Conservation (phyloP, 192 early-diverging fungal species). For the Backusella mclennaniae region DNA sequence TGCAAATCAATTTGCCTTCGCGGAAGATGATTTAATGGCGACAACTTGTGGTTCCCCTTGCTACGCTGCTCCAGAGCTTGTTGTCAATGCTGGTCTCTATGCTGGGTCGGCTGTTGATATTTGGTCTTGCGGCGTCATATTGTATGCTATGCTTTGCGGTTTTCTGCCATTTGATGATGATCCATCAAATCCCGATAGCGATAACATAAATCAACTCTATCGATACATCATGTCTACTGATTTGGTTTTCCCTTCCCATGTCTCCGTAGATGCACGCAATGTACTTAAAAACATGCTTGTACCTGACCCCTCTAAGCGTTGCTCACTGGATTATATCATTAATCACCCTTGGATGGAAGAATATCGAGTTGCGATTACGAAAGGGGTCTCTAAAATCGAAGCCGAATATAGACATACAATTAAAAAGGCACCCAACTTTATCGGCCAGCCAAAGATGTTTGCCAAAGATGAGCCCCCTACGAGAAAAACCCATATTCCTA, state of each 20-base stretch:
- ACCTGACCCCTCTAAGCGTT: constrained; percentile 67
- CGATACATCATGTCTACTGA: constrained; percentile 63
- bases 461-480: not conserved
- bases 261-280: constrained; percentile 60
- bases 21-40: constrained; percentile 61
- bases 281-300: constrained; percentile 73
- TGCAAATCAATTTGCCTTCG: constrained; percentile 66
- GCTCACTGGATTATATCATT: constrained; percentile 56
- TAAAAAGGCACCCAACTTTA: not conserved
- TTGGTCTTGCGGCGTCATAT: constrained; percentile 88
- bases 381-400: not conserved
- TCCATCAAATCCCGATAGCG: constrained; percentile 68
- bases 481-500: constrained; percentile 6
- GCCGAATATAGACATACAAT: not conserved
- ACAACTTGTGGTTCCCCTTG: constrained; percentile 89
- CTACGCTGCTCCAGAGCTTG: constrained; percentile 91
- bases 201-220: constrained; percentile 65
- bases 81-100: constrained; percentile 78
- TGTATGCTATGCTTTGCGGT: constrained; percentile 75
- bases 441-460: not conserved
- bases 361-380: not conserved
- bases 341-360: constrained; percentile 52
- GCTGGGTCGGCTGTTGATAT: constrained; percentile 83
- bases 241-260: constrained; percentile 65
- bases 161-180: constrained; percentile 77